Evolutionary conservation across 306 rosid genomes (phyloP).

Genomic region (Acacia acuminata): DNA sequence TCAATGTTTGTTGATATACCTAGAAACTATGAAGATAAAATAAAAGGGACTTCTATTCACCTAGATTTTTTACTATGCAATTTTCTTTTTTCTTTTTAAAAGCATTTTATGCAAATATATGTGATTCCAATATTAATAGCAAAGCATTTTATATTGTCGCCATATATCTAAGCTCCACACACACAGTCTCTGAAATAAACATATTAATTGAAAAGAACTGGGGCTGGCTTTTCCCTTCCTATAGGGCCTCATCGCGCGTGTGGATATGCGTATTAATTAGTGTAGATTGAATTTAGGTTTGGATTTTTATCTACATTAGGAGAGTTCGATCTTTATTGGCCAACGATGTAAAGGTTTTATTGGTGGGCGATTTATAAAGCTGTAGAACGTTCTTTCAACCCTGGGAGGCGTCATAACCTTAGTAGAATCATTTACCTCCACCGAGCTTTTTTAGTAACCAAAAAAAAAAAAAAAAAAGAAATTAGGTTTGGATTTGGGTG

Average conservation of each 20-base stretch:
- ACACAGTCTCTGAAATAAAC: not conserved
- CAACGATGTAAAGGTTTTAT: too few relatives aligned
- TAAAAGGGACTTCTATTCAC: not conserved
- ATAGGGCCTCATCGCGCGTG: not conserved
- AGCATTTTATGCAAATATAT: not conserved
- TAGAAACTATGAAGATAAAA: not conserved
- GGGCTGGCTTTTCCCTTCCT: not conserved
- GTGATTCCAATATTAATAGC: not conserved
- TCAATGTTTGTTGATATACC: not conserved
- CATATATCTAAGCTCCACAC: not conserved
- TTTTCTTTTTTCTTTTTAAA: not conserved
- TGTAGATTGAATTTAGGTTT: not conserved
- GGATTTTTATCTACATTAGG: too few relatives aligned
- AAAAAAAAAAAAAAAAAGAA: too few relatives aligned
- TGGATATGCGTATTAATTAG: not conserved
- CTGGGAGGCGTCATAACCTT: too few relatives aligned
- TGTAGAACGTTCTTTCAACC: too few relatives aligned
- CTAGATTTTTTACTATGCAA: not conserved
- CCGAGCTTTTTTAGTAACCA: too few relatives aligned
- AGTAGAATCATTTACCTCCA: too few relatives aligned
- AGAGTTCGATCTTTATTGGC: too few relatives aligned
- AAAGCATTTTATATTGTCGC: not conserved
- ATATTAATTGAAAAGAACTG: not conserved
- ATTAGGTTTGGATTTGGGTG: not conserved
- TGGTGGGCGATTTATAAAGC: too few relatives aligned